Percentiles rank a stretch among this genome's conserved stretches.
These are phyloP conservation scores for Tricholoma flavovirens DNA, from an alignment of 768 basidiomycete species.

Conservation along the genomic window DNA sequence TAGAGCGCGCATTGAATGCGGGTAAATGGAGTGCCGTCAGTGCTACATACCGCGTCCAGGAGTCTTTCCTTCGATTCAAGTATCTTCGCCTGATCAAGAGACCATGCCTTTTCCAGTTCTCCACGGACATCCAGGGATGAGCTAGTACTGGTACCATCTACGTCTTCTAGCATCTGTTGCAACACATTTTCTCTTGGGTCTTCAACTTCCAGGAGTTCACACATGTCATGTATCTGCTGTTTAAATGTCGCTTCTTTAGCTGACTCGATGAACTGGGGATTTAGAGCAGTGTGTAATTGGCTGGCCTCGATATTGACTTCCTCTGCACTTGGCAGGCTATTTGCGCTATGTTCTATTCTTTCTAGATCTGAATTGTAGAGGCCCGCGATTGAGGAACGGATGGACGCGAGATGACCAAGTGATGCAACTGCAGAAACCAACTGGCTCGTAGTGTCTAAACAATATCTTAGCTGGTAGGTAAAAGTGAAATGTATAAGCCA, in stretches of 20 bases:
- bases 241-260: neutral
- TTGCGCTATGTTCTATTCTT: neutral
- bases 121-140: slow-evolving; percentile 15
- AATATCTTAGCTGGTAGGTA: neutral
- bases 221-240: neutral
- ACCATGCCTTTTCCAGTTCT: slow-evolving; percentile 27
- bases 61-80: slow-evolving; percentile 18
- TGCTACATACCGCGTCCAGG: slow-evolving; percentile 21
- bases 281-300: slow-evolving; percentile 1
- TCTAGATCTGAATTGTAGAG: slow-evolving; percentile 1
- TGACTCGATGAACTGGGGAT: neutral
- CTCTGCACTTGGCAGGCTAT: neutral
- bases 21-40: too few relatives aligned
- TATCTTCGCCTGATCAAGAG: slow-evolving; percentile 22
- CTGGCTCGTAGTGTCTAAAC: neutral
- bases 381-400: slow-evolving; percentile 9
- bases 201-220: neutral
- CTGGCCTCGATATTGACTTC: neutral
- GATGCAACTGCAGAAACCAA: slow-evolving; percentile 1
- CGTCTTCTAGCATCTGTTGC: neutral
- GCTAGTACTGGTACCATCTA: neutral
- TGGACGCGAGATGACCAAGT: slow-evolving; percentile 5
- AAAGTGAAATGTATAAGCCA: neutral
- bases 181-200: slow-evolving; percentile 1
- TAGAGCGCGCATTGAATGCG: slow-evolving; percentile 4